These are phyloP conservation scores for Naganishia sp. DNA, from an alignment of 1,284 basidiomycete genomes.

Conservation along the genomic window DNA sequence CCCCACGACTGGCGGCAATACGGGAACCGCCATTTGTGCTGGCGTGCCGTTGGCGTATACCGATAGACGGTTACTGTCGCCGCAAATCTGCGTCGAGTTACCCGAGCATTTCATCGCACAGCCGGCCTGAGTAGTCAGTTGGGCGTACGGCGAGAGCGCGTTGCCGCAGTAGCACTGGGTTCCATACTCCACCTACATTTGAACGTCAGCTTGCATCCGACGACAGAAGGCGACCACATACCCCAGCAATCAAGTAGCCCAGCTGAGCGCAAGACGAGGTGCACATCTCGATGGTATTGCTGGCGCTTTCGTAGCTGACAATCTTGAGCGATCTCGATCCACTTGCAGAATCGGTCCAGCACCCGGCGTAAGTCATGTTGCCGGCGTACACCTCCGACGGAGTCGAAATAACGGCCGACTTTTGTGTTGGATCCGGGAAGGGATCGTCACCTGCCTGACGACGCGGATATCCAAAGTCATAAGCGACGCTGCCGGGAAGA, in stretches of 20 bases:
- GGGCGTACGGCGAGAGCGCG: neutral
- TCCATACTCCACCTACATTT: neutral
- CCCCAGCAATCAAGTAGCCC: conserved; percentile 10
- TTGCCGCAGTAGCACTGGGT: conserved; percentile 1
- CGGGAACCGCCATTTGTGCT: neutral
- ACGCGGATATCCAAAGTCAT: neutral
- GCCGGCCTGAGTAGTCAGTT: conserved; percentile 2
- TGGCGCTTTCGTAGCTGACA: neutral
- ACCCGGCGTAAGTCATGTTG: conserved; percentile 5
- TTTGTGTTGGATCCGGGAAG: conserved; percentile 1
- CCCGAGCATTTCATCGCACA: neutral
- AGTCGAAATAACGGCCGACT: neutral
- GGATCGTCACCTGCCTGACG: conserved; percentile 1
- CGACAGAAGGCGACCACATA: neutral
- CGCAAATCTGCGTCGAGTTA: neutral
- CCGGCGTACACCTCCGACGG: neutral
- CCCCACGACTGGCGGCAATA: neutral
- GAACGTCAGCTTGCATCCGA: neutral
- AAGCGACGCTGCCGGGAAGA: conserved; percentile 1
- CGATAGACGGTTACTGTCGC: conserved; percentile 2
- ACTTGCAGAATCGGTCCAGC: neutral
- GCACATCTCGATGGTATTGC: conserved; percentile 6
- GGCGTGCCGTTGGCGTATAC: neutral
- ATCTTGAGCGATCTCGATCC: neutral
- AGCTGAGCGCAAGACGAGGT: neutral